These are phyloP conservation scores for Ophiostoma sp. DNA, from an alignment of 2,329 filamentous ascomycete species.

Conservation along the genomic window DNA sequence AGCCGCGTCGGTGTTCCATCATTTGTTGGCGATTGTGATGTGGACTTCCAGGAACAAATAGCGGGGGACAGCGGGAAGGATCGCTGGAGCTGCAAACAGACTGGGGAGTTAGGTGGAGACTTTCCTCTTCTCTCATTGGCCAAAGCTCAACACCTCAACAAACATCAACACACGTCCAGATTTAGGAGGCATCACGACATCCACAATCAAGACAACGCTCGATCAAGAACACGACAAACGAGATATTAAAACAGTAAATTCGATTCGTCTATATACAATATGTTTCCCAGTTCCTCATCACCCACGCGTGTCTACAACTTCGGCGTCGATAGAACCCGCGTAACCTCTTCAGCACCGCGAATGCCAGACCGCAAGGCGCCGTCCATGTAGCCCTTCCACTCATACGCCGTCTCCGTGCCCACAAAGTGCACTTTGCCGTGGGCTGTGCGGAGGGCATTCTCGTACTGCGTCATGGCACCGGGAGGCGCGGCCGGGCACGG, in stretches of 20 bases:
- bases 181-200: neutral
- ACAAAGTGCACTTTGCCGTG: constrained; percentile 47
- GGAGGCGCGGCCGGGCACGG: constrained; percentile 23
- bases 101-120: no score
- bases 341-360: constrained; percentile 48
- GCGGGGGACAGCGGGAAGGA: neutral
- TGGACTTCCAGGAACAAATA: neutral
- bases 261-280: neutral
- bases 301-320: neutral
- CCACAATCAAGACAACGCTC: no score
- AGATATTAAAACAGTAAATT: neutral
- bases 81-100: neutral
- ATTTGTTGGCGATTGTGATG: neutral
- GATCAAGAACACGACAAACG: neutral
- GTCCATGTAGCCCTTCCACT: constrained; percentile 62
- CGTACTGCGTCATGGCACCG: constrained; percentile 24
- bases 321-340: constrained; percentile 13
- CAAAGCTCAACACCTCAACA: no score
- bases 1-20: neutral
- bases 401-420: constrained; percentile 53
- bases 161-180: neutral
- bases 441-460: constrained; percentile 37
- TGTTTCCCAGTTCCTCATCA: no score
- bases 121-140: neutral
- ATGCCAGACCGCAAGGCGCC: constrained; percentile 54